Percentiles rank a stretch among this genome's conserved stretches.
These are phyloP conservation scores for Caryopteris hybrid DNA, from an alignment of 305 asterid genomes.

Conservation along the genomic window DNA sequence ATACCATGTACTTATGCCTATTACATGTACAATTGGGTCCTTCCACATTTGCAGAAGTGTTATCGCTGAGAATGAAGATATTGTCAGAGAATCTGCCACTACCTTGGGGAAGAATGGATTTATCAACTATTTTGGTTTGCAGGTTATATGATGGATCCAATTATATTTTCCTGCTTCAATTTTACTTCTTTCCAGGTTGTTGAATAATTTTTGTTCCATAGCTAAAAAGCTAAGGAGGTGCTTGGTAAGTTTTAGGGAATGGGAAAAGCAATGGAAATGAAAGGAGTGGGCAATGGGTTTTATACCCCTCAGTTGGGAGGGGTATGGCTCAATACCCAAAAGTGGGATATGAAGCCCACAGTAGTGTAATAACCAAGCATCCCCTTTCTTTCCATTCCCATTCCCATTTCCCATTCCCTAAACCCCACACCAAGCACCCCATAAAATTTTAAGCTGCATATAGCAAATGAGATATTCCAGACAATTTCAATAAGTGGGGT, in stretches of 20 bases:
- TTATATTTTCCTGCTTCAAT: conserved; percentile 1
- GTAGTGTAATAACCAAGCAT: too few species aligned
- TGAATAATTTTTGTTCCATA: not conserved
- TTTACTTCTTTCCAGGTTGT: not conserved
- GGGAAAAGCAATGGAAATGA: too few species aligned
- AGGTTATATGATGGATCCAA: conserved; percentile 38
- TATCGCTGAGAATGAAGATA: conserved; percentile 67
- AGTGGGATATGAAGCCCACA: too few species aligned
- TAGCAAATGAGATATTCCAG: not conserved
- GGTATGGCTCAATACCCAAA: too few species aligned
- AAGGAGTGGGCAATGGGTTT: too few species aligned
- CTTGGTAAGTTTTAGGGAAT: too few species aligned
- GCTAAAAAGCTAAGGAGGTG: not conserved
- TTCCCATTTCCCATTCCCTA: too few species aligned
- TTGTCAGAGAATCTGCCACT: conserved; percentile 60
- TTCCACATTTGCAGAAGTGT: conserved; percentile 59
- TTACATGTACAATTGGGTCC: conserved; percentile 15
- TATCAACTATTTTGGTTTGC: conserved; percentile 93
- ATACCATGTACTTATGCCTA: not conserved
- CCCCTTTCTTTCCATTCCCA: too few species aligned
- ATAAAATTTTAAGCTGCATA: not conserved
- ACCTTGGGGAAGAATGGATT: conserved; percentile 79
- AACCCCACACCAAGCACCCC: too few species aligned
- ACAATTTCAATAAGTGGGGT: not conserved
- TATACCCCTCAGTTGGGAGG: too few species aligned